Percentiles rank a stretch among this genome's conserved stretches.
Evolutionary conservation across 2,329 filamentous ascomycete genomes (phyloP).

Genomic region (Microcyclospora tardicrescens): DNA sequence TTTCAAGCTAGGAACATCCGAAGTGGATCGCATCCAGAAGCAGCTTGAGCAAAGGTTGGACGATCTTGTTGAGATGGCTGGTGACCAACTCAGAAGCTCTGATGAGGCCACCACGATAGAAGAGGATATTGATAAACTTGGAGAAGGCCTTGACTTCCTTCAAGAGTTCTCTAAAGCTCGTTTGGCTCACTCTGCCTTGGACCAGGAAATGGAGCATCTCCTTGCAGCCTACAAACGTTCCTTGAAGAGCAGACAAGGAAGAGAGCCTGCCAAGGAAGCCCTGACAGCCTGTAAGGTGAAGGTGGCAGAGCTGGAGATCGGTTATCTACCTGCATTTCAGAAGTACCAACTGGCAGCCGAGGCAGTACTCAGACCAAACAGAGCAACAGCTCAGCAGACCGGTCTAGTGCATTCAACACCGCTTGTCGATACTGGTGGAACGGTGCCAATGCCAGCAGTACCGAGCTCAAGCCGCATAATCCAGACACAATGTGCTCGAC

Average conservation of each 20-base stretch:
- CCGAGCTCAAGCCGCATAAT: slow-evolving; percentile 19
- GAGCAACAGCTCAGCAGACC: neutral
- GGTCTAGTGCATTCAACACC: no score
- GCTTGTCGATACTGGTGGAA: neutral
- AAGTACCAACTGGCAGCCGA: slow-evolving; percentile 6
- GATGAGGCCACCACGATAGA: slow-evolving; percentile 9
- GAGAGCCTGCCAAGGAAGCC: slow-evolving; percentile 11
- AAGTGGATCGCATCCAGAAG: neutral
- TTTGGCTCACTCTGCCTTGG: slow-evolving; percentile 9
- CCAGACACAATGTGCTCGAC: slow-evolving; percentile 20
- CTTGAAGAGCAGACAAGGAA: slow-evolving; percentile 9
- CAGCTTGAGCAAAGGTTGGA: slow-evolving; percentile 10
- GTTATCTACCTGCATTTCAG: slow-evolving; percentile 13
- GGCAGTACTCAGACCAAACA: slow-evolving; percentile 14
- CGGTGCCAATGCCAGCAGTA: slow-evolving; percentile 9
- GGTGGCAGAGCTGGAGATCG: slow-evolving; percentile 12
- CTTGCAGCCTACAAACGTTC: slow-evolving; percentile 12
- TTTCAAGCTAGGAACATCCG: no score
- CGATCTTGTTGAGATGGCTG: slow-evolving; percentile 10
- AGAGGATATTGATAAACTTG: slow-evolving; percentile 10
- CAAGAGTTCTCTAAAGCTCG: slow-evolving; percentile 9
- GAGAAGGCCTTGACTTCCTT: slow-evolving; percentile 6
- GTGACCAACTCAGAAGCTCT: slow-evolving; percentile 10
- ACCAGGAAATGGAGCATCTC: slow-evolving; percentile 11
- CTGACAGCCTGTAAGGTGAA: slow-evolving; percentile 14